Base-by-base conservation (phyloP, 2,329 filamentous ascomycete species). In the Grosmannia clavigera region DNA sequence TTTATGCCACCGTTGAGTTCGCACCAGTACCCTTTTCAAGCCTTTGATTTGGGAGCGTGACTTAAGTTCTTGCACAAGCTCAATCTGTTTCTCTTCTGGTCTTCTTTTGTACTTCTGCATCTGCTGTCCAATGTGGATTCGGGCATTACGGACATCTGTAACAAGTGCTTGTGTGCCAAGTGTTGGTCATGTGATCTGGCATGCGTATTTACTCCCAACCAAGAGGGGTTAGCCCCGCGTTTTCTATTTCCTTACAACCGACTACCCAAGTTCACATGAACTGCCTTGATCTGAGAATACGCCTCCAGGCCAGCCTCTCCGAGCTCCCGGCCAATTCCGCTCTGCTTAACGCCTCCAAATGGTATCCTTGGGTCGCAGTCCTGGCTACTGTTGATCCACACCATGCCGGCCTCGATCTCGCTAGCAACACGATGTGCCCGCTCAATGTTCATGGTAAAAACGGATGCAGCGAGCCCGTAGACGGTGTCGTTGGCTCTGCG, bases 381-480 rank as follows among this genome's bases (percentile, higher is more conserved):
- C 60, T 62, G 61, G n/a, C 55, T 58, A 52, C 63, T 57, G 63
- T 76, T 76, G 64, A 76, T 72, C 74, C 74, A 75, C 25, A 76
- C 74, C 72, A 73, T 76, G 52, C 81, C 81, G 7, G 80, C 77
- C 68, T 84, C 79, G 35, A 84, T 77, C 25, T 76, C 78, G 63
- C 76, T 77, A 48, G 77, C 73, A 22, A 75, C 68, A 54, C 69
- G 68, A 63, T 75, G 73, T 6, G 71, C 74, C 55, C 70, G 68
- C 46, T 67, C 75, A 60, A 84, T 75, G 66, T 83, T 75, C 64
- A 76, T 70, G 0, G 81, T 84, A 65, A 83, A 84, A 1, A 84
- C 70, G 0, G 81, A 78, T 27, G 76, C 76, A 10, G 71, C 80
- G 35, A 84, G 72, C 6, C 81, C 81, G 65, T 83, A 84, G 0